These are phyloP conservation scores for Fraxinus platypoda DNA, from an alignment of 305 asterid species.

Conservation along the genomic window DNA sequence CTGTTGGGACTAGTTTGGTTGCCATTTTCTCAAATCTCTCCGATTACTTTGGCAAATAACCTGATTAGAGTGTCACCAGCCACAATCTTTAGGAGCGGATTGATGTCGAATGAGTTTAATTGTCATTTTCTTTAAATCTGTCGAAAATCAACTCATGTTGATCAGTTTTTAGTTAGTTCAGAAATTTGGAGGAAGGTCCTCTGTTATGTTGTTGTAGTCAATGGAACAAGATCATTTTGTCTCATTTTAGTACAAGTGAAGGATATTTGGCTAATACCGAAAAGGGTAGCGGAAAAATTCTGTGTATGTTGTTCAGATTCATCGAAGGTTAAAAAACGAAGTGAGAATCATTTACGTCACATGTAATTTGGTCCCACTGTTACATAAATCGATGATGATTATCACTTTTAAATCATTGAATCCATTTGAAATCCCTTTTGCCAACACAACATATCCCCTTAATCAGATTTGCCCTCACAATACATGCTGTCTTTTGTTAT, in stretches of 20 bases:
- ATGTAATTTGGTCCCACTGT: too few relatives aligned
- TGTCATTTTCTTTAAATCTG: neutral
- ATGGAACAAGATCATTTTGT: neutral
- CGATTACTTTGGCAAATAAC: slow-evolving; percentile 37
- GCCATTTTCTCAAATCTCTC: slow-evolving; percentile 69
- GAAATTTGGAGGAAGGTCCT: neutral
- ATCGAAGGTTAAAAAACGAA: neutral
- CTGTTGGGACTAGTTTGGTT: slow-evolving; percentile 71
- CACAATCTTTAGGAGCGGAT: neutral
- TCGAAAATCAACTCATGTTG: neutral
- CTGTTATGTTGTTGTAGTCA: neutral
- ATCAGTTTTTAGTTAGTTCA: neutral
- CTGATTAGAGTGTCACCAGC: neutral
- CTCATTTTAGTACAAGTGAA: neutral
- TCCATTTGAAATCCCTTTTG: neutral
- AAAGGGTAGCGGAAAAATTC: neutral
- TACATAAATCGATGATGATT: neutral
- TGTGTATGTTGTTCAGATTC: neutral
- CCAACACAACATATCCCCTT: neutral
- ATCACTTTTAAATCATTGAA: neutral
- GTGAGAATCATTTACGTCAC: neutral
- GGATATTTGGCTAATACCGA: neutral
- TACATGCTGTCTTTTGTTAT: neutral
- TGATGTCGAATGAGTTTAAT: neutral
- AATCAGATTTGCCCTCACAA: neutral